Evolutionary conservation across 2,329 filamentous ascomycete genomes (phyloP), one percentile per base, ranked within the genome.

Genomic region (Clonostachys byssicola): DNA sequence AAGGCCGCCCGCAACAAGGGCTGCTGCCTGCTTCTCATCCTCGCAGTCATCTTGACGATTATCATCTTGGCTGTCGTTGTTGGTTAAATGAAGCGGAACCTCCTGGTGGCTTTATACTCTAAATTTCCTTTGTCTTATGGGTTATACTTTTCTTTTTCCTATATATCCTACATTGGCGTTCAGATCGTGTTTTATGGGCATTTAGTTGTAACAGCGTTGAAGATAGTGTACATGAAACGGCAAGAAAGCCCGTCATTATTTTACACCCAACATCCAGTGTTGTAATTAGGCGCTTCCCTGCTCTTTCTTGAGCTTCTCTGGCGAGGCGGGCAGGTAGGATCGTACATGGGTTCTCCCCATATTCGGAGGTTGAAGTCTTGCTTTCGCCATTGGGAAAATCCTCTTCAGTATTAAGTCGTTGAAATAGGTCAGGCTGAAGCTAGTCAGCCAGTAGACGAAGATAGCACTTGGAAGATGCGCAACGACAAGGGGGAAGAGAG

Each of bases 1-100:
- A 96, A 92, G 78, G 92, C 90, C 52, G 94, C 94, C 30, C 81
- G 95, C 54, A 94, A 90, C 70, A 96, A 95, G 77, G 89, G 89
- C 39, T 99, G 92, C 65, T 96, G 92, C 64, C 71, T 99, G 63
- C 69, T 99, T 60, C 69, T 99, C 44, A 92, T 99, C 50, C 66
- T 99, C 60, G 86, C 88, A 2, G 81, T 99, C 43, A 94, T 99
- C 50, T 67, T 97, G 59, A 87, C 90, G 5, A 90, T 99, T 56
- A 85, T 99, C 41, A 77, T 99, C 50, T 71, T 99, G 56, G 95
- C 94, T 13, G 88, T 92, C 45, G 83, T 91, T 45, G 64, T 96
- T 57, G 87, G 88, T 49, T 95, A 60, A 72, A 39, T 8, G n/a
- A 34, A 33, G 23, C 4, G 23, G 23, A 30, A 10, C 23, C 9